A percentile compares a stretch with the other conserved stretches of the same genome.
phyloP scores from a whole-genome alignment of 495 filamentous ascomycete genomes.

The Aspergillus indologenus region DNA sequence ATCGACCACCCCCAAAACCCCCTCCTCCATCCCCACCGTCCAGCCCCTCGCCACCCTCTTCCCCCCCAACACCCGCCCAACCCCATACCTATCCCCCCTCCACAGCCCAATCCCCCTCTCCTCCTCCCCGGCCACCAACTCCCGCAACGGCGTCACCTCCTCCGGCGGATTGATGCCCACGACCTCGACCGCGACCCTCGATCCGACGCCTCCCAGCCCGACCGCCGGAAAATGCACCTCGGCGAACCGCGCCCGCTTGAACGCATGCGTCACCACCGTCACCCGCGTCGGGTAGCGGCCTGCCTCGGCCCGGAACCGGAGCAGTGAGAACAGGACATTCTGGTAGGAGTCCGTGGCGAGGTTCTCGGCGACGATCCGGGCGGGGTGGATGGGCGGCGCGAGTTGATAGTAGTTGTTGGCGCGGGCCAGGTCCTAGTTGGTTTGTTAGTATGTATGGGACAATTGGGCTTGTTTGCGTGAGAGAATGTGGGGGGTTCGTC shows the following conservation, averaged over 20 bases:
- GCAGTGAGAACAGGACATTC: constrained; percentile 70
- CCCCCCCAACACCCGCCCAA: constrained; percentile 28
- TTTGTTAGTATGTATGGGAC: too few relatives aligned
- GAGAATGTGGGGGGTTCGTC: too few relatives aligned
- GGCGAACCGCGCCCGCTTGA: constrained; percentile 67
- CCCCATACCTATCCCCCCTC: constrained; percentile 45
- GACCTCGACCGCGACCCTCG: constrained; percentile 28
- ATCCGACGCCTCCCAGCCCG: constrained; percentile 36
- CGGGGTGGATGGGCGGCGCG: constrained; percentile 17
- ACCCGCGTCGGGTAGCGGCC: constrained; percentile 42
- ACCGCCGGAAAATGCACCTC: constrained; percentile 66
- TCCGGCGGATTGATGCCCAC: constrained; percentile 70
- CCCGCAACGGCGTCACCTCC: constrained; percentile 45
- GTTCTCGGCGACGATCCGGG: constrained; percentile 52
- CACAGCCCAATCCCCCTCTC: constrained; percentile 43
- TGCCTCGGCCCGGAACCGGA: constrained; percentile 51
- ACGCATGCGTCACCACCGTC: constrained; percentile 71
- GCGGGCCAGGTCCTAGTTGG: constrained; percentile 42
- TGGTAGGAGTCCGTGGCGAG: constrained; percentile 76
- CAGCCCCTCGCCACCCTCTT: constrained; percentile 45
- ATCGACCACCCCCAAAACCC: constrained; percentile 24
- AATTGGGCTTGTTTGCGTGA: too few relatives aligned
- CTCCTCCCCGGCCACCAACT: constrained; percentile 40
- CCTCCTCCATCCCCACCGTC: constrained; percentile 27
- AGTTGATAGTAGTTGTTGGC: constrained; percentile 38